Base-by-base conservation (phyloP, 768 basidiomycete genomes). In the Tulasnella sp. region DNA sequence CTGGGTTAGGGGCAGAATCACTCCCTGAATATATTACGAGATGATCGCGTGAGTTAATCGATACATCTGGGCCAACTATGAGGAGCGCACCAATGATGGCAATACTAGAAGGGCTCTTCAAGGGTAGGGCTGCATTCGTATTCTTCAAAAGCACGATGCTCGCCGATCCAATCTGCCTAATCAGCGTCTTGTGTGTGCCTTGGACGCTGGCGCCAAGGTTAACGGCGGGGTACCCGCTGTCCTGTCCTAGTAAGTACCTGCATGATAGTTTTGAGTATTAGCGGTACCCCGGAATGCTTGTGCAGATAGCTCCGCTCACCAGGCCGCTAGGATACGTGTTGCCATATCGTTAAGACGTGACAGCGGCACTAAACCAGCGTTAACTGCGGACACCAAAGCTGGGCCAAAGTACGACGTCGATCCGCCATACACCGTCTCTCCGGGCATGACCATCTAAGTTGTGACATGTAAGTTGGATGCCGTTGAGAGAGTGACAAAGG, bases 61-160 rank as follows among this genome's bases (percentile, higher is more conserved):
- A n/a, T n/a, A n/a, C n/a, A n/a, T n/a, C n/a, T n/a, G n/a, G n/a
- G n/a, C n/a, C n/a, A n/a, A n/a, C n/a, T n/a, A n/a, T n/a, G n/a
- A n/a, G n/a, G 29, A 23, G 27, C 51, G 19, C 5, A 5, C 85
- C 85, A 51, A 84, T 75, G 21, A 86, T 70, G 0, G 72, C 80
- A 45, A 86, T 77, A 7, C 74, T 71, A 65, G 72, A 73, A 1
- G 77, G 75, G 44, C 72, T 67, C 53, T 75, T 70, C 58, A 82
- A 63, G 62, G 83, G 75, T 50, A 82, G 67, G 11, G 71, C 70
- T 45, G 69, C 68, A 38, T 74, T 72, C 4, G 64, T 68, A 66
- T 85, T 85, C 70, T 85, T 86, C 47, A 86, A 71, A 42, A 85
- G 71, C n/a, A 85, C 79, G 0, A 79, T 82, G 4, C 80, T 80